These are phyloP conservation scores for Scedosporium minutisporum DNA, from an alignment of 2,329 filamentous ascomycete species.

Conservation along the genomic window DNA sequence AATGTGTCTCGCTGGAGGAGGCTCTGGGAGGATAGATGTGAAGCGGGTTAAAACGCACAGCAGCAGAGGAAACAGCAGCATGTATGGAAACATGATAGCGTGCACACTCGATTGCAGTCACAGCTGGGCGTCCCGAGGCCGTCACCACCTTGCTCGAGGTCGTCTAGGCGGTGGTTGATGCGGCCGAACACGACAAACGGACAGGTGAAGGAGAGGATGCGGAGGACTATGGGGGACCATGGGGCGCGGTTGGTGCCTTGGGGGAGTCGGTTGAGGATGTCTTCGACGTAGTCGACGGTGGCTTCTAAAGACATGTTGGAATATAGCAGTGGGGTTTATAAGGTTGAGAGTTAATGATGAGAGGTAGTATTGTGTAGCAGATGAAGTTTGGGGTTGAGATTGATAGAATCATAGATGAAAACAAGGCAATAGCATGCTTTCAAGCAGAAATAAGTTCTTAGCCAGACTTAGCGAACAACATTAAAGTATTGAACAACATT, in stretches of 20 bases:
- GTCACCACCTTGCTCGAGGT: conserved; percentile 1
- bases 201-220: neutral
- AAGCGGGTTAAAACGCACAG: neutral
- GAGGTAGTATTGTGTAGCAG: too few species aligned
- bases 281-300: neutral
- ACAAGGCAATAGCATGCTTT: too few species aligned
- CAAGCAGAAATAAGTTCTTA: too few species aligned
- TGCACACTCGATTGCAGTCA: neutral
- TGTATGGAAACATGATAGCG: neutral
- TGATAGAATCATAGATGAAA: too few species aligned
- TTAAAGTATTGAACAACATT: too few species aligned
- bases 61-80: conserved; percentile 1
- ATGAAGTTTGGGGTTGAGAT: too few species aligned
- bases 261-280: neutral
- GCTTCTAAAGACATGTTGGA: neutral
- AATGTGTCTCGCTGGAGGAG: too few species aligned
- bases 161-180: conserved; percentile 4
- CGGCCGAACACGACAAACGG: neutral
- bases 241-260: neutral
- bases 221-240: neutral
- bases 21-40: neutral
- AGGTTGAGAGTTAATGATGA: neutral
- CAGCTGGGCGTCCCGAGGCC: neutral
- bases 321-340: neutral
- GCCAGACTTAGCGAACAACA: too few species aligned